Evolutionary conservation across 495 filamentous ascomycete species (phyloP), one percentile per base, ranked within the genome.

Genomic region (Sabuloglossum arenarium): DNA sequence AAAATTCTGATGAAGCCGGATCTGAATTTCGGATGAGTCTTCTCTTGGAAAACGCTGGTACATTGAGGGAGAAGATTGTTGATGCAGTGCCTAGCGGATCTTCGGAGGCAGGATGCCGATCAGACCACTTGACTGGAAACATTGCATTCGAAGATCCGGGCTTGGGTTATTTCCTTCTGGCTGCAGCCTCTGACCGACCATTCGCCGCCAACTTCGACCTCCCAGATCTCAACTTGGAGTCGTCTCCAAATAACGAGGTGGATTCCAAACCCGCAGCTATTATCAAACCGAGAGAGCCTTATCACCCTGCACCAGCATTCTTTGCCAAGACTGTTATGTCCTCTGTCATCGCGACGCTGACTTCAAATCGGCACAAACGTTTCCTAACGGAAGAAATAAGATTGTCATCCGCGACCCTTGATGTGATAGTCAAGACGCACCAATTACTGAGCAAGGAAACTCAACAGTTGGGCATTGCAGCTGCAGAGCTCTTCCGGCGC

Each of bases 141-240:
- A 68, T 82, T n/a, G 73, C 80, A 21, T 76, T 89, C 57, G 73
- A 74, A 32, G 82, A 88, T 60, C 78, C 80, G 12, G 81, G 88
- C 60, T 69, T 93, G 46, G 88, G 86, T 54, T 84, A 88, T 61
- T 74, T 93, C 42, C 69, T 96, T 37, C 71, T 94, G 37, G 88
- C 88, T 0, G 73, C 76, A n/a, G 74, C 76, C 6, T 68, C 75
- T 24, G 73, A 76, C 28, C 71, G 78, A 54, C 79, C 87, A 0
- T 71, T 81, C 59, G 79, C 79, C 12, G 68, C 81, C 5, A 71
- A 76, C 34, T 79, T 93, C 62, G 86, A 90, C 55, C 62, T 51
- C 6, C 47, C 47, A 51, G 24, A 11, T 27, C 23, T 30, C 16
- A 30, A 19, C 28, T n/a, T 19, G 12, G 24, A 51, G 14, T 1